Evolutionary conservation across 1,284 basidiomycete species (phyloP).

Genomic region (Malassezia pachydermatis): DNA sequence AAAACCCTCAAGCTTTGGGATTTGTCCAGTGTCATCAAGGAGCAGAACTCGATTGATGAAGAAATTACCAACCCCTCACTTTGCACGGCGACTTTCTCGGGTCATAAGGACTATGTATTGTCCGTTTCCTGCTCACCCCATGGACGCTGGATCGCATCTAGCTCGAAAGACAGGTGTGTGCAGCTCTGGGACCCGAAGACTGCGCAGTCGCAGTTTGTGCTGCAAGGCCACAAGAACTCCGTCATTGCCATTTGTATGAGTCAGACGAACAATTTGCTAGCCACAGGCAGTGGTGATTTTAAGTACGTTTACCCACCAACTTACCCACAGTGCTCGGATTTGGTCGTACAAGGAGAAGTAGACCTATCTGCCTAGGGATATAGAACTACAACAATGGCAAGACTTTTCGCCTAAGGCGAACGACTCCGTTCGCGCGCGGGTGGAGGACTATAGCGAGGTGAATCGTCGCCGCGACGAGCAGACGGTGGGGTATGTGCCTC

Average conservation of each 20-base stretch:
- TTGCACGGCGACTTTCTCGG: slow-evolving; percentile 68
- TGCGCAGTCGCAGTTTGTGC: slow-evolving; percentile 66
- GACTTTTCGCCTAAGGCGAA: background rate
- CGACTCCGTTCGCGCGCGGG: background rate
- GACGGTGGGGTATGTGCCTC: background rate
- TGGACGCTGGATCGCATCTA: slow-evolving; percentile 75
- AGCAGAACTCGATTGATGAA: slow-evolving; percentile 30
- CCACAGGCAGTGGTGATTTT: slow-evolving; percentile 78
- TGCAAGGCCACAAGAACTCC: slow-evolving; percentile 84
- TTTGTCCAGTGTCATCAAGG: slow-evolving; percentile 53
- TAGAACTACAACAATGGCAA: background rate
- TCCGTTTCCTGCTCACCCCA: slow-evolving; percentile 72
- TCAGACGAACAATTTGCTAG: slow-evolving; percentile 63
- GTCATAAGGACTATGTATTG: slow-evolving; percentile 78
- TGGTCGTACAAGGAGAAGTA: slow-evolving; percentile 38
- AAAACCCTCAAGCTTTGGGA: slow-evolving; percentile 83
- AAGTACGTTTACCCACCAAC: slow-evolving; percentile 33
- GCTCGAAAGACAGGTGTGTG: slow-evolving; percentile 78
- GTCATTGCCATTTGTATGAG: slow-evolving; percentile 77
- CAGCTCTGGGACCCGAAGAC: slow-evolving; percentile 63
- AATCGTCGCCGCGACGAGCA: background rate
- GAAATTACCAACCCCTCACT: slow-evolving; percentile 49
- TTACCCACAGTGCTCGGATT: slow-evolving; percentile 26
- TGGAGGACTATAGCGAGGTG: slow-evolving; percentile 3
- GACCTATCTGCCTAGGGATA: background rate